These are phyloP conservation scores for Gnaphalium uliginosum DNA, from an alignment of 129 eudicot species.

Conservation along the genomic window DNA sequence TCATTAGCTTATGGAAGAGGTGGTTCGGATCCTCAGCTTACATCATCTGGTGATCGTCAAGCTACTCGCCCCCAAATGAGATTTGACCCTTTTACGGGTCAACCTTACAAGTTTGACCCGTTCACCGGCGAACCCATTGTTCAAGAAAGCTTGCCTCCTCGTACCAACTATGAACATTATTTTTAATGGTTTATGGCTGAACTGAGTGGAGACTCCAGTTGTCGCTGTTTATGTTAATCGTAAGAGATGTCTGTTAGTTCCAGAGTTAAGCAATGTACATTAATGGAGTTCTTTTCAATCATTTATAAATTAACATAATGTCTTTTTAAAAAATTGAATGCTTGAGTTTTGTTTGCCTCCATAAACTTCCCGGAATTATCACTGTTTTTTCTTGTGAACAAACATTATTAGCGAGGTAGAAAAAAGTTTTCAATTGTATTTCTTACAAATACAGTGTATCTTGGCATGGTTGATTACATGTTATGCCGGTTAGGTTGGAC, in stretches of 20 bases:
- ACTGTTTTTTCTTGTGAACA: background rate
- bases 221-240: constrained; percentile 18
- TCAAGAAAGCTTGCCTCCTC: constrained; percentile 47
- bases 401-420: background rate
- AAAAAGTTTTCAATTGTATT: too few species aligned
- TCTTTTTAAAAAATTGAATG: background rate
- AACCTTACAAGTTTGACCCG: constrained; percentile 93
- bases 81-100: constrained; percentile 86
- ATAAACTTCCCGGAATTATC: background rate
- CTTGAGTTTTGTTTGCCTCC: background rate
- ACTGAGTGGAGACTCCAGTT: constrained; percentile 7
- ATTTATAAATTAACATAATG: background rate
- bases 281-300: constrained; percentile 25
- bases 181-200: constrained; percentile 15
- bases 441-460: too few species aligned
- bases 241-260: constrained; percentile 18
- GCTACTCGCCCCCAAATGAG: constrained; percentile 63
- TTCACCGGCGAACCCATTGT: constrained; percentile 87
- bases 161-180: constrained; percentile 30
- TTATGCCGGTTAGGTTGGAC: too few species aligned
- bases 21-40: constrained; percentile 34
- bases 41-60: constrained; percentile 33
- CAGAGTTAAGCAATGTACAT: constrained; percentile 34
- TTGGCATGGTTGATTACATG: too few species aligned
- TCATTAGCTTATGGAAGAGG: constrained; percentile 36